Percentiles rank a stretch among this genome's conserved stretches.
Conservation (phyloP, 441 rosid species). For the Melastoma candidum region DNA sequence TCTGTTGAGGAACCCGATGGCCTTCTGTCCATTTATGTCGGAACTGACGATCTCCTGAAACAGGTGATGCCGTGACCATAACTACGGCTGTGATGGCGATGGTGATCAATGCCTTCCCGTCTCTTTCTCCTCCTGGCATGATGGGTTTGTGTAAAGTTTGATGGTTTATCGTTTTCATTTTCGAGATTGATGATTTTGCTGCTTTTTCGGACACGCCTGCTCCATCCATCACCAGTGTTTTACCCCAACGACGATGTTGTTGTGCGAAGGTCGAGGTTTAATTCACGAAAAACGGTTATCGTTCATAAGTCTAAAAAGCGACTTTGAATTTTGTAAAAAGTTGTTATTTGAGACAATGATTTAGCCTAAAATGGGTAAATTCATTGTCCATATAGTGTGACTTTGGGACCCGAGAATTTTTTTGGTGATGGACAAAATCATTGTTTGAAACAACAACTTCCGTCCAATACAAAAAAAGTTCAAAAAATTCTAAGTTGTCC, state of each 20-base stretch:
- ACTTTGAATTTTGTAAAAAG: too few species aligned
- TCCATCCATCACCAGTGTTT: conserved; percentile 75
- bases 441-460: too few species aligned
- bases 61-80: conserved; percentile 32
- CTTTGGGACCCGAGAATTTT: too few species aligned
- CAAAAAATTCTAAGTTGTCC: too few species aligned
- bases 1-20: conserved; percentile 41
- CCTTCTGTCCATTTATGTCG: conserved; percentile 46
- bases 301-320: too few species aligned
- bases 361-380: too few species aligned
- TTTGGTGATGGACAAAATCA: too few species aligned
- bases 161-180: conserved; percentile 1
- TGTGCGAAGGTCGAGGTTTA: too few species aligned
- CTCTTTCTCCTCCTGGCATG: background rate
- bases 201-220: conserved; percentile 74
- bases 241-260: conserved; percentile 65
- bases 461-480: too few species aligned
- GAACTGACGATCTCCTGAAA: conserved; percentile 39
- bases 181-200: conserved; percentile 77
- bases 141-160: background rate
- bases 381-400: too few species aligned
- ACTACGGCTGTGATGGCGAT: background rate
- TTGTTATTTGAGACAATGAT: too few species aligned
- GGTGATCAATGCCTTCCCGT: background rate
- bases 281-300: too few species aligned